Percentiles rank a stretch among this genome's conserved stretches.
Conservation (phyloP, 2,329 filamentous ascomycete genomes). For the Diplodia mutila region DNA sequence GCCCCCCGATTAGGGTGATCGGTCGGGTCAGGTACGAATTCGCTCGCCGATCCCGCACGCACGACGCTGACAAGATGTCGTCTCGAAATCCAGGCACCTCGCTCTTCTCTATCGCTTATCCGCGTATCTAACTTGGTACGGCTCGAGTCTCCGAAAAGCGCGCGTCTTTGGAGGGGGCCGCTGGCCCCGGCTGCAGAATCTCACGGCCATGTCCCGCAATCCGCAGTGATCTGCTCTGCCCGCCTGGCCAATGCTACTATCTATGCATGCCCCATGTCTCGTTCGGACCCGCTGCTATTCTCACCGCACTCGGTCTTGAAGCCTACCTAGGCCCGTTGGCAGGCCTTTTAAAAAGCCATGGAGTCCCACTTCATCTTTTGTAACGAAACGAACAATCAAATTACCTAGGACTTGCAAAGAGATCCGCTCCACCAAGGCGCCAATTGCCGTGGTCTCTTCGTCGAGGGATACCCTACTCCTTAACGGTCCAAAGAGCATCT, state of each 20-base stretch:
- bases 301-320: background rate
- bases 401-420: background rate
- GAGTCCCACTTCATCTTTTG: background rate
- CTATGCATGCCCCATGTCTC: conserved; percentile 1
- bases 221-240: conserved; percentile 3
- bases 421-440: background rate
- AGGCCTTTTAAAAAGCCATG: background rate
- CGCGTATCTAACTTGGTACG: background rate
- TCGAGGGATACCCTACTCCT: background rate
- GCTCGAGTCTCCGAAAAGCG: background rate
- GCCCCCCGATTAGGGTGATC: conserved; percentile 9
- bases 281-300: background rate
- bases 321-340: background rate
- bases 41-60: background rate
- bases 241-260: conserved; percentile 23
- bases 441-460: background rate
- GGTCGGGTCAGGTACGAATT: background rate
- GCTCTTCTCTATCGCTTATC: background rate
- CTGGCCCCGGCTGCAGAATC: background rate
- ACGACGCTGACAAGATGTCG: conserved; percentile 4
- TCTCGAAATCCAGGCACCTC: background rate
- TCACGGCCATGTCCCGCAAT: background rate
- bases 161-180: background rate
- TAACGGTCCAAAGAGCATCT: background rate
- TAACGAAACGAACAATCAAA: background rate